Conservation (phyloP, 2,329 filamentous ascomycete genomes). For the Colletotrichum truncatum region DNA sequence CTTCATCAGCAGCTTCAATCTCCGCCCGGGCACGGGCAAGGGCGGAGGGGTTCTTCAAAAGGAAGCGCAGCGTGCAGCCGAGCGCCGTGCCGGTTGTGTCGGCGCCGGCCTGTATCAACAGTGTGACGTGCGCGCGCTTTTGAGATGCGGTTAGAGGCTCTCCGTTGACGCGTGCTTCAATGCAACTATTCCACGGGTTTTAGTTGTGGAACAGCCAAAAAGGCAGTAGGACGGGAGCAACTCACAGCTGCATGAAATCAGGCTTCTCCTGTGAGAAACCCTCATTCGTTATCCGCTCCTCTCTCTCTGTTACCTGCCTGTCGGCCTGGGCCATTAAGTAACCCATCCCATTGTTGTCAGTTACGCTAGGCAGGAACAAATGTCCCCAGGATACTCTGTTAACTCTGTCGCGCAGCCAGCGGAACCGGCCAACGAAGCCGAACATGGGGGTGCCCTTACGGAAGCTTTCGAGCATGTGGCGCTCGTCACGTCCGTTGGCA, state of each 20-base stretch:
- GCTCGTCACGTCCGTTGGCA: constrained; percentile 14
- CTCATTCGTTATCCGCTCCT: constrained; percentile 2
- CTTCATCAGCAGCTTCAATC: background rate
- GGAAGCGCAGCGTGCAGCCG: constrained; percentile 16
- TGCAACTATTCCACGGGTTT: background rate
- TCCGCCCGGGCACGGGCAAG: background rate
- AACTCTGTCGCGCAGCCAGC: constrained; percentile 5
- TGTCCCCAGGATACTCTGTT: background rate
- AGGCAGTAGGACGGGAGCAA: too few species aligned
- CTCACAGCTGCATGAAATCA: constrained; percentile 7
- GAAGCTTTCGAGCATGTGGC: constrained; percentile 14
- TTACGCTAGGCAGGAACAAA: background rate
- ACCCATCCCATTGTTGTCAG: constrained; percentile 16
- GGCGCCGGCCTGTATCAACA: constrained; percentile 18
- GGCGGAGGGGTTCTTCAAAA: background rate
- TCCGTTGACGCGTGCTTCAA: constrained; percentile 14
- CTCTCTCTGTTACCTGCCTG: constrained; percentile 2
- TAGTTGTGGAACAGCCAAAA: too few species aligned
- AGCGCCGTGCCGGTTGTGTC: constrained; percentile 18
- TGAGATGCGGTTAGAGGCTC: background rate
- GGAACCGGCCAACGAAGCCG: constrained; percentile 11
- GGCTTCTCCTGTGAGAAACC: constrained; percentile 3
- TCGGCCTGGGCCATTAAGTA: constrained; percentile 17
- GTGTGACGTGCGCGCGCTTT: constrained; percentile 11
- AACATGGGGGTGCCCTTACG: constrained; percentile 2